A percentile compares a stretch with the other conserved stretches of the same genome.
phyloP scores from a whole-genome alignment of 2,329 filamentous ascomycete genomes.

The Geoglossum cookeanum region DNA sequence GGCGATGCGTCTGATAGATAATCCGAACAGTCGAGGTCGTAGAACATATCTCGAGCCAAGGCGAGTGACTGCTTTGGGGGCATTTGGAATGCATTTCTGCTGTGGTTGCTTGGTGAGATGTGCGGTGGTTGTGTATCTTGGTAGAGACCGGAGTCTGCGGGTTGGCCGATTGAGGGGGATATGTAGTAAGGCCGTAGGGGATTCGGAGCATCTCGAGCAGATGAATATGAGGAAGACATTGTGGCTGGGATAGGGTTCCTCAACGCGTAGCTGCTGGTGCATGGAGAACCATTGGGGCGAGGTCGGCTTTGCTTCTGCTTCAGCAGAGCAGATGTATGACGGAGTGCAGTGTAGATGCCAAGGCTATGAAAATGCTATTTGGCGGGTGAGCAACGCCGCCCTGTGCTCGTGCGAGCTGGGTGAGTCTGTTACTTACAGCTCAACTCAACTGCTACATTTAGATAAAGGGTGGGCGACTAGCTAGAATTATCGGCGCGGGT shows the following conservation, averaged over 20 bases:
- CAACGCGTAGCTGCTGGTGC: neutral
- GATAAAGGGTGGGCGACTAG: too few species aligned
- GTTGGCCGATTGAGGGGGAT: constrained; percentile 45
- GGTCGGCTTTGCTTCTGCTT: neutral
- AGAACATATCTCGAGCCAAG: constrained; percentile 66
- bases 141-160: constrained; percentile 19
- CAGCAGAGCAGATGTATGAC: too few species aligned
- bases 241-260: neutral
- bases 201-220: constrained; percentile 33
- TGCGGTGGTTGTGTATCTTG: constrained; percentile 4
- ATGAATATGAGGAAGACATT: constrained; percentile 19
- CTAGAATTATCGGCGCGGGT: too few species aligned
- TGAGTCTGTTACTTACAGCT: too few species aligned
- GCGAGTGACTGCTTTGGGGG: constrained; percentile 25
- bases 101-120: constrained; percentile 14
- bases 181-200: constrained; percentile 41
- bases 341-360: too few species aligned
- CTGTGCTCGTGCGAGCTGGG: too few species aligned
- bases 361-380: too few species aligned
- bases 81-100: neutral
- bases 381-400: too few species aligned
- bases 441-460: too few species aligned
- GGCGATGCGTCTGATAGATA: constrained; percentile 63
- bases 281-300: neutral
- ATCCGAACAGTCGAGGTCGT: constrained; percentile 80